Evolutionary conservation across 805 yeast genomes (phyloP), one percentile per base, ranked within the genome.

Genomic region (Kazachstania kunashirensis): DNA sequence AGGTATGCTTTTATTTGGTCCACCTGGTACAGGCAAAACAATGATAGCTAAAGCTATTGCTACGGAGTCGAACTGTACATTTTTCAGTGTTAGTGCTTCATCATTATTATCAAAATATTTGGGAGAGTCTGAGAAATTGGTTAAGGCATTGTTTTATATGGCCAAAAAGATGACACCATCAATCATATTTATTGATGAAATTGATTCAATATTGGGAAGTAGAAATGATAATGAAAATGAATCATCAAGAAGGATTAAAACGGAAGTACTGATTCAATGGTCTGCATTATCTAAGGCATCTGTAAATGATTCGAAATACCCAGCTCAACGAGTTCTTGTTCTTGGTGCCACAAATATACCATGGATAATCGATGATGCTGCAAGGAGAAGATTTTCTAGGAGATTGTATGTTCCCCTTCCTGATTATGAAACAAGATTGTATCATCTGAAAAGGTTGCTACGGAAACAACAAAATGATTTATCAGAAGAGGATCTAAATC

Each of bases 11-110:
- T 62, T 89, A 31, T 89, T 89, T 62, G 98, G 98, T 0, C 98
- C 98, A 0, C 97, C 98, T 0, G 98, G 98, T 6, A 89, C 98
- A 0, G 98, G 98, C 41, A 89, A 89, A 51, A 89, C 98, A 0
- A 89, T 92, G 98, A 69, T 89, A 45, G 97, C 97, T 0, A 69
- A 95, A 46, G 96, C 98, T 0, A 97, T 92, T 5, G 97, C 97
- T 1, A 86, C 96, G 0, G 97, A 92, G 60, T 83, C 95, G 3
- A 80, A 83, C 42, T 84, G 96, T 0, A 89, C 97, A 0, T 89
- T 89, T 57, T 89, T 89, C 56, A 77, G 94, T 26, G 88, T 89
- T 24, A 79, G 89, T 47, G 94, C 96, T 1, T 85, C 95, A 0
- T 82, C 95, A 1, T 67, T 89, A 45, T 80, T 95, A 2, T 85